Evolutionary conservation across 495 filamentous ascomycete species (phyloP), one percentile per base, ranked within the genome.

Genomic region (Corynascus novoguineensis): DNA sequence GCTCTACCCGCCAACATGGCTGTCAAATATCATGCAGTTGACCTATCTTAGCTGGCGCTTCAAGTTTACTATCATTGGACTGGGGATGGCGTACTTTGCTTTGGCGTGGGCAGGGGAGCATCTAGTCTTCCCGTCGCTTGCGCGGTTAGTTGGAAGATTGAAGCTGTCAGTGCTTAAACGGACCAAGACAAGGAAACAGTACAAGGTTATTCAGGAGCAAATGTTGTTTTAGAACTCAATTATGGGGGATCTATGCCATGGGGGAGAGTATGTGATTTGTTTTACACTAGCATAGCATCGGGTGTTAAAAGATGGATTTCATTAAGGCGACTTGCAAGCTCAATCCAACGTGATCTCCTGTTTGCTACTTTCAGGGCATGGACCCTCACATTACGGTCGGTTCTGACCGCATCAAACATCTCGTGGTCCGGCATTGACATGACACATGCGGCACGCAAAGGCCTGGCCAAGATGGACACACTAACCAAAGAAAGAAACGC

Each of bases 161-260:
- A 85, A 82, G 63, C 65, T 76, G 40, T 67, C 64, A 5, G 25
- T 90, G 46, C 81, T 81, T 0, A 78, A 77, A 52, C 72, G 75
- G 62, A 70, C 75, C 29, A 97, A 95, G 73, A 83, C 85, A 64
- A 77, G 90, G 58, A 96, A 96, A 69, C 75, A 85, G 70, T 97
- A 97, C 67, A 98, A 97, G 70, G 66, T 88, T 25, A 78, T 96
- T 11, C 62, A 80, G 45, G 88, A 92, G 66, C 75, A 83, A 47
- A 90, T 95, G 88, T 73, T 81, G 14, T 66, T 59, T 35, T 76
- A 19, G 21, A 44, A 12, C 0, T 4, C 14, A 8, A n/a, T n/a
- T 44, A 44, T 21, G 24, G 40, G 15, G 34, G 11, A 19, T 19
- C 24, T 9, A 12, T 44, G 40, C 40, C 2, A 2, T 12, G 19